These are phyloP conservation scores for Tothia fuscella DNA, from an alignment of 2,329 filamentous ascomycete species.

Conservation along the genomic window DNA sequence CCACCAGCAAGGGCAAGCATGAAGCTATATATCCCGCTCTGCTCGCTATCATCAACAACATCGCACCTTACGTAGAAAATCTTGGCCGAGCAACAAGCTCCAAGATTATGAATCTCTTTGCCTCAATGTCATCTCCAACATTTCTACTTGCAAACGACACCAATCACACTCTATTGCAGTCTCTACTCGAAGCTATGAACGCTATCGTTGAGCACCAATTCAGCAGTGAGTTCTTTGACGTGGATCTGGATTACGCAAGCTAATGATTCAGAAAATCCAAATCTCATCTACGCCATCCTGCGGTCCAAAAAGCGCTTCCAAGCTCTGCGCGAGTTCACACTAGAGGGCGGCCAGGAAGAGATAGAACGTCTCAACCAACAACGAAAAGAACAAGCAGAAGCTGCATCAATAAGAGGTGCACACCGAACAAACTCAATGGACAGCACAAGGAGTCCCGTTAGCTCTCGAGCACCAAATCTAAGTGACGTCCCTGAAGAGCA, in stretches of 20 bases:
- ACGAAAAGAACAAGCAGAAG: slow-evolving; percentile 47
- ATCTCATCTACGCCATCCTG: slow-evolving; percentile 67
- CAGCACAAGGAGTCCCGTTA: slow-evolving; percentile 52
- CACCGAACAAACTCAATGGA: slow-evolving; percentile 51
- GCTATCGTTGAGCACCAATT: slow-evolving; percentile 84
- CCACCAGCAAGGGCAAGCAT: slow-evolving; percentile 77
- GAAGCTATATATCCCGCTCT: slow-evolving; percentile 87
- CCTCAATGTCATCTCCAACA: slow-evolving; percentile 83
- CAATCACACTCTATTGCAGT: slow-evolving; percentile 71
- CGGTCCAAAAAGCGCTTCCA: slow-evolving; percentile 75
- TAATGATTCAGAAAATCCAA: too few relatives aligned
- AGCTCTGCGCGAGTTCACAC: slow-evolving; percentile 71
- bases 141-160: slow-evolving; percentile 87
- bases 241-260: slow-evolving; percentile 28
- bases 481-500: slow-evolving; percentile 67
- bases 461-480: slow-evolving; percentile 43
- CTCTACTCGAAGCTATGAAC: slow-evolving; percentile 79
- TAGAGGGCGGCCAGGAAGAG: slow-evolving; percentile 86
- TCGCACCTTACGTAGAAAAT: slow-evolving; percentile 71
- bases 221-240: slow-evolving; percentile 41
- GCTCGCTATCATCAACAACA: slow-evolving; percentile 85
- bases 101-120: slow-evolving; percentile 77
- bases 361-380: slow-evolving; percentile 67
- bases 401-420: slow-evolving; percentile 24
- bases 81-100: slow-evolving; percentile 63